Base-by-base conservation (phyloP, 1,139 yeast genomes). In the Suhomyces coccinellae region DNA sequence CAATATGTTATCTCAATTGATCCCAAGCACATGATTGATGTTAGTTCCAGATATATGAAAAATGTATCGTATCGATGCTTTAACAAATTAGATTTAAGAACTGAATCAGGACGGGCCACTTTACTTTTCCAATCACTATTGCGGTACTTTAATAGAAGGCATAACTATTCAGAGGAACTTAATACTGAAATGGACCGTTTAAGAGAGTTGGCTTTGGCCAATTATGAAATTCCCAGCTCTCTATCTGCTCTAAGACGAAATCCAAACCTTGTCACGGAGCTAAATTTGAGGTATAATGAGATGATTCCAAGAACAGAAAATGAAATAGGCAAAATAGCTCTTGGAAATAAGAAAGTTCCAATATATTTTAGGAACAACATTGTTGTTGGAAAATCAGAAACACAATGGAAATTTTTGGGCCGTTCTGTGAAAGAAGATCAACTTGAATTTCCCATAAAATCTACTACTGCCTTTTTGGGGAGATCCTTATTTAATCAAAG, bases 351-450 rank as follows among this genome's bases (percentile, higher is more conserved):
- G 28, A 53, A 42, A 26, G 54, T 53, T 11, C 51, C 56, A 0
- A 58, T 70, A 0, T 70, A 53, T 48, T 63, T 62, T 40, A 61
- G 63, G 41, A 56, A 59, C 35, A 44, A 56, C 9, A 48, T 69
- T 1, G 36, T 61, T 8, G 61, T 61, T 3, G 74, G 73, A 2
- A 70, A 66, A 49, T 68, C 75, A 0, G 66, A 60, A 41, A 64
- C 62, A 17, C 75, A 68, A 42, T 71, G 76, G 76, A 69, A 67
- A 47, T 62, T 68, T 44, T 48, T 67, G 17, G 76, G 74, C 1
- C 51, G 76, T 38, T 67, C 73, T 6, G 52, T 70, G 9, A 51
- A 46, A 28, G 58, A 60, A 4, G 55, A 48, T 0, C 56, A 65
- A 41, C n/a, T 53, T 1, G 46, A 48, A 0, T 41, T 40, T 1